Conservation (phyloP, 192 early-diverging fungal genomes). For the Paraglomus occultum region DNA sequence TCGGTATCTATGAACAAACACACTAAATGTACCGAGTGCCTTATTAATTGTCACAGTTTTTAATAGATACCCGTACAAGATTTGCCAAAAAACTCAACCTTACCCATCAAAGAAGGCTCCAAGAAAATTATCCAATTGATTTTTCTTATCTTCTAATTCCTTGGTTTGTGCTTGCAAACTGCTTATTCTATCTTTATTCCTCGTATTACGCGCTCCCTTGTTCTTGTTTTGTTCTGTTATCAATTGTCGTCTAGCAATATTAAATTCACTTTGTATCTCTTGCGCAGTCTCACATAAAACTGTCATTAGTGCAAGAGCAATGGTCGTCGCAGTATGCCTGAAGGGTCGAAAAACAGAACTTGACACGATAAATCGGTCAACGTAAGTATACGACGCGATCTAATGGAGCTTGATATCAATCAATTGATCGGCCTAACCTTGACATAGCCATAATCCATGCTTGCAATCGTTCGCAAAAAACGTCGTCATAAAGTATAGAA, state of each 20-base stretch:
- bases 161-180: constrained; percentile 43
- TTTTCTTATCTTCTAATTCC: constrained; percentile 54
- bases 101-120: constrained; percentile 78
- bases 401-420: background rate
- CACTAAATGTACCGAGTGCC: constrained; percentile 38
- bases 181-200: constrained; percentile 32
- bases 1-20: constrained; percentile 88
- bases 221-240: constrained; percentile 52
- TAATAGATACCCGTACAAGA: too few species aligned
- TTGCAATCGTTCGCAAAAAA: constrained; percentile 58
- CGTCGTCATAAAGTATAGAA: constrained; percentile 59
- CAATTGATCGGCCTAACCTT: constrained; percentile 36
- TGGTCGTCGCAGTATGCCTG: constrained; percentile 81
- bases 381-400: background rate
- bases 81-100: background rate
- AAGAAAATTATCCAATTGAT: constrained; percentile 57
- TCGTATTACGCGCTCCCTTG: constrained; percentile 22
- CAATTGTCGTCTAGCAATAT: constrained; percentile 68
- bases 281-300: constrained; percentile 68
- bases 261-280: constrained; percentile 57
- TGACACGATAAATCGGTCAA: constrained; percentile 28
- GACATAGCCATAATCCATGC: constrained; percentile 69
- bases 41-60: too few species aligned
- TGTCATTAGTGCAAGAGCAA: constrained; percentile 63
- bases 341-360: constrained; percentile 84